These are phyloP conservation scores for Linderina pennispora DNA, from an alignment of 192 early-diverging fungal species.

Conservation along the genomic window DNA sequence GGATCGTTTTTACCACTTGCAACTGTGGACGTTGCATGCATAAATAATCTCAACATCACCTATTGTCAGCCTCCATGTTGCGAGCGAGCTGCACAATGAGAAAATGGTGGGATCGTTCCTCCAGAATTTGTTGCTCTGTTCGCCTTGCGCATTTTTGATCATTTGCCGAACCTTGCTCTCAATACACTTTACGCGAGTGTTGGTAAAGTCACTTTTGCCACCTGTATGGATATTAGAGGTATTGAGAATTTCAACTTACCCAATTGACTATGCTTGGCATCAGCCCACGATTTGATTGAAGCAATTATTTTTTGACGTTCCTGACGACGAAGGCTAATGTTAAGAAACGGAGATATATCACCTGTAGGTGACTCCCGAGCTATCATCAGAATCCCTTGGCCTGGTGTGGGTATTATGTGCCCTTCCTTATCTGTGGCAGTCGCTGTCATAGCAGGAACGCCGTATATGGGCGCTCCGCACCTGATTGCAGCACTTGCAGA, in stretches of 20 bases:
- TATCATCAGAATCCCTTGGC: slow-evolving; percentile 82
- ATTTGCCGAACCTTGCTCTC: too few species aligned
- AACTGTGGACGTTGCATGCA: slow-evolving; percentile 95
- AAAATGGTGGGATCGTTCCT: slow-evolving; percentile 70
- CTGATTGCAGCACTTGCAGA: slow-evolving; percentile 72
- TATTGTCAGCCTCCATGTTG: slow-evolving; percentile 81
- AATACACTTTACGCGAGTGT: too few species aligned
- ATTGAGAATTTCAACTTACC: slow-evolving; percentile 2
- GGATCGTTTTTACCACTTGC: slow-evolving; percentile 98
- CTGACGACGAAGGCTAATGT: slow-evolving; percentile 78
- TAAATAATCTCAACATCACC: slow-evolving; percentile 91
- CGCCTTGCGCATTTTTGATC: slow-evolving; percentile 65
- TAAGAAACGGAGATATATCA: slow-evolving; percentile 58
- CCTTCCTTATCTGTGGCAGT: slow-evolving; percentile 90
- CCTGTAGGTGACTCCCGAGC: slow-evolving; percentile 59
- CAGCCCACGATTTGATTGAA: slow-evolving; percentile 10
- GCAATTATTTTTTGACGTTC: slow-evolving; percentile 52
- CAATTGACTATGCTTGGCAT: too few species aligned
- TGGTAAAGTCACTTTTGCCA: slow-evolving; percentile 45
- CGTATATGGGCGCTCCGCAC: slow-evolving; percentile 83
- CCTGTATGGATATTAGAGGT: neutral
- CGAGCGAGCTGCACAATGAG: slow-evolving; percentile 83
- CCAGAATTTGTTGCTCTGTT: slow-evolving; percentile 85
- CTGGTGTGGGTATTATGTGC: slow-evolving; percentile 82
- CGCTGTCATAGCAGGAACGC: slow-evolving; percentile 73